Evolutionary conservation across 2,329 filamentous ascomycete species (phyloP).

Genomic region (Pseudonectria foliicola): DNA sequence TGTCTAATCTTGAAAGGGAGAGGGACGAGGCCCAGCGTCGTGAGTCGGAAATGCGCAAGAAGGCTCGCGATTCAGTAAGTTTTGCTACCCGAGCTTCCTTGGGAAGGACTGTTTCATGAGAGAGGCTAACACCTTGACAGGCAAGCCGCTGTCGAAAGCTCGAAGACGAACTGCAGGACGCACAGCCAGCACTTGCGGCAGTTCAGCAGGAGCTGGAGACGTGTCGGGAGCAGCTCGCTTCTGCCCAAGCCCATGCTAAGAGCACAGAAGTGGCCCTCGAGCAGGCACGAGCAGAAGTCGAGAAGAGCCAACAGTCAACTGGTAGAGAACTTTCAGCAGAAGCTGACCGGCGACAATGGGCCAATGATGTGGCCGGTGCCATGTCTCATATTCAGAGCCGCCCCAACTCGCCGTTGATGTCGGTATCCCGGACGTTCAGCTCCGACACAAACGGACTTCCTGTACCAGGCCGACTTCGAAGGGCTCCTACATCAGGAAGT

Average conservation of each 20-base stretch:
- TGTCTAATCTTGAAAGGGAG: slow-evolving; percentile 78
- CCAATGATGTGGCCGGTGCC: slow-evolving; percentile 40
- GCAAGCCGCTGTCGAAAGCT: slow-evolving; percentile 57
- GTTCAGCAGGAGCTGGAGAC: slow-evolving; percentile 57
- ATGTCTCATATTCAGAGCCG: slow-evolving; percentile 41
- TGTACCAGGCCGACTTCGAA: slow-evolving; percentile 28
- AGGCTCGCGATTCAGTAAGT: slow-evolving; percentile 76
- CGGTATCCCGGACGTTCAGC: slow-evolving; percentile 45
- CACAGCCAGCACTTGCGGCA: slow-evolving; percentile 54
- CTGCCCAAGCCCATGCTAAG: slow-evolving; percentile 57
- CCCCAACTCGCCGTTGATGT: slow-evolving; percentile 48
- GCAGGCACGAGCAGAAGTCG: slow-evolving; percentile 44
- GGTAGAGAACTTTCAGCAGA: slow-evolving; percentile 29
- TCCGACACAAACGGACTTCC: slow-evolving; percentile 45
- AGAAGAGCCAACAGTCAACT: slow-evolving; percentile 36
- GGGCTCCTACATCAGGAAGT: slow-evolving; percentile 39
- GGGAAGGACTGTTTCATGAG: neutral
- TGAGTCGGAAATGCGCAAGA: slow-evolving; percentile 82
- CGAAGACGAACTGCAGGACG: slow-evolving; percentile 76
- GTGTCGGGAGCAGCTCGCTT: slow-evolving; percentile 52
- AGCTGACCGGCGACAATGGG: slow-evolving; percentile 41
- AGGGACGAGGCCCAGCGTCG: slow-evolving; percentile 76
- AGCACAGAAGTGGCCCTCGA: slow-evolving; percentile 58
- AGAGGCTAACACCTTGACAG: slow-evolving; percentile 31
- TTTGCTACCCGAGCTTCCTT: neutral